Evolutionary conservation across 2,329 filamentous ascomycete species (phyloP), one percentile per base, ranked within the genome.

Genomic region (Sclerotiophoma versabilis): DNA sequence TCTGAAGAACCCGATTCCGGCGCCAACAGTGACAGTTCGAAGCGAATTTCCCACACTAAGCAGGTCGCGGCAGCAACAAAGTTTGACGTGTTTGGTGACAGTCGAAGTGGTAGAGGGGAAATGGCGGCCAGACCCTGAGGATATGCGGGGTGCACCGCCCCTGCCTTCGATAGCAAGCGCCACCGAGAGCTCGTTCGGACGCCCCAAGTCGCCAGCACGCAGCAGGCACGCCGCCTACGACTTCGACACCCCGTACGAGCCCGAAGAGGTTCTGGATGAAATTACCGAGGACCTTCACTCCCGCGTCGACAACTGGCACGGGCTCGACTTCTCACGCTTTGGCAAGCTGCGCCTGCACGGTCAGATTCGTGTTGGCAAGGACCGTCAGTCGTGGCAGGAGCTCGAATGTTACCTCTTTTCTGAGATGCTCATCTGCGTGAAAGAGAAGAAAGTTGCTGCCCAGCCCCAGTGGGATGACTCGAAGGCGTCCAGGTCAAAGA

Each of bases 391-490:
- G 6, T 99, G 95, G 95, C 95, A 99, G 79, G 95, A 98, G 74
- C 79, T 99, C 49, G 93, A 99, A 74, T 99, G 95, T 75, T 99
- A 92, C 74, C 83, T 99, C 25, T 99, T 99, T 71, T 91, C 90
- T 4, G 95, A 99, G 78, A 99, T 99, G 95, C 89, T 99, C 66
- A 99, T 99, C 62, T 99, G 95, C 71, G 92, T 99, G 57, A 99
- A 98, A 77, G 95, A 98, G 77, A 98, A 97, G 84, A 96, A 93
- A 78, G 76, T 82, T 8, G 63, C 80, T 32, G 72, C 67, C 57
- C 81, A 83, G 32, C 83, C 85, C 45, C 85, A 90, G 61, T 93
- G 90, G 84, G 88, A 84, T n/a, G 79, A 79, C 20, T 65, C 76
- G 1, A 76, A 77, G 15, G 79, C 80, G 14, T 80, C 80, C 1